Percentiles rank a stretch among this genome's conserved stretches.
These are phyloP conservation scores for Solanum ossicruentum DNA, from an alignment of 257 asterid genomes.

Conservation along the genomic window DNA sequence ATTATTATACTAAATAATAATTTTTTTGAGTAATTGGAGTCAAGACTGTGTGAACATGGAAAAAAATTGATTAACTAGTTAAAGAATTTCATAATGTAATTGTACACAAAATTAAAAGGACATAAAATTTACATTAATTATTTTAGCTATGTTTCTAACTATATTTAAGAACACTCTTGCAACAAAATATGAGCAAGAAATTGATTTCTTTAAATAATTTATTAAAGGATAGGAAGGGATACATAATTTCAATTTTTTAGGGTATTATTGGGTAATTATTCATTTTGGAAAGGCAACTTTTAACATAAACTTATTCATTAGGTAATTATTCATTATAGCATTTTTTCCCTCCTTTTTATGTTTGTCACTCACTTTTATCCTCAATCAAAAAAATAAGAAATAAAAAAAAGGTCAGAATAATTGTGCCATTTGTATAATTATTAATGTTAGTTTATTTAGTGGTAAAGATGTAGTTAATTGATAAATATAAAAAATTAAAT, in stretches of 20 bases:
- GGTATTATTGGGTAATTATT: neutral
- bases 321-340: too few species aligned
- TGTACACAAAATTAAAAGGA: neutral
- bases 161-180: neutral
- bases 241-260: neutral
- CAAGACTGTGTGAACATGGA: neutral
- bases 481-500: neutral
- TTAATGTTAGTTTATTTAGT: neutral
- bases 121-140: neutral
- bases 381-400: neutral
- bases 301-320: neutral
- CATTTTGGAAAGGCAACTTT: neutral
- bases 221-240: neutral
- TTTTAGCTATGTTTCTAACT: neutral
- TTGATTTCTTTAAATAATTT: neutral
- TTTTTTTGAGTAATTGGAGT: neutral
- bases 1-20: neutral
- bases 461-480: neutral
- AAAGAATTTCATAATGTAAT: neutral
- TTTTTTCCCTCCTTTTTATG: neutral
- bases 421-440: neutral
- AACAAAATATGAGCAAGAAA: neutral
- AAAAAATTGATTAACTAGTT: neutral
- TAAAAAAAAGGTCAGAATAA: neutral
- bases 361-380: neutral